Conservation (phyloP, 2,329 filamentous ascomycete species). For the Hymenoscyphus infarciens region DNA sequence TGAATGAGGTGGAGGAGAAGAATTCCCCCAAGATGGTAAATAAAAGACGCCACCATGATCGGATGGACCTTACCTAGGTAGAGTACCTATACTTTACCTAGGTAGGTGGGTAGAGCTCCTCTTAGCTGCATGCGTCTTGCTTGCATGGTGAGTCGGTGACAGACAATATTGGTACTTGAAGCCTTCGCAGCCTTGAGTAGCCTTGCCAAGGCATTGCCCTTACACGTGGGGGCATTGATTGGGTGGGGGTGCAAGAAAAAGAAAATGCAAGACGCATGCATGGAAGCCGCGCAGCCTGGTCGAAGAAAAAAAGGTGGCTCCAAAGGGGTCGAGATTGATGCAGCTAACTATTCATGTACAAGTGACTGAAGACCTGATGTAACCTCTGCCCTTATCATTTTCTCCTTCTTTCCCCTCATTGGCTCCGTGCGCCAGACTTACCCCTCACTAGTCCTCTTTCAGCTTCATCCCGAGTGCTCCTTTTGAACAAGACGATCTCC, state of each 20-base stretch:
- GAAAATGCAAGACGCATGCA: neutral
- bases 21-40: neutral
- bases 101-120: neutral
- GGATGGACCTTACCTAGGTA: too few relatives aligned
- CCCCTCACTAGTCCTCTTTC: constrained; percentile 16
- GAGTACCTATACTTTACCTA: too few relatives aligned
- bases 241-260: constrained; percentile 8
- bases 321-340: neutral
- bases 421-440: neutral
- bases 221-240: constrained; percentile 13
- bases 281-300: neutral
- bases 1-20: neutral
- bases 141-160: constrained; percentile 10
- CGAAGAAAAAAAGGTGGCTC: neutral
- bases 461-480: neutral
- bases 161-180: neutral
- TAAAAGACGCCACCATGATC: neutral
- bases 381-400: neutral
- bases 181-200: neutral
- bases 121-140: neutral
- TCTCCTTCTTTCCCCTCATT: neutral
- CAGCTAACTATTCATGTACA: neutral
- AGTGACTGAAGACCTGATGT: neutral
- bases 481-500: too few relatives aligned
- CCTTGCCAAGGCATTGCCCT: constrained; percentile 6